These are phyloP conservation scores for Phytophthora citricola DNA, from an alignment of 352 stramenopile species.

Conservation along the genomic window DNA sequence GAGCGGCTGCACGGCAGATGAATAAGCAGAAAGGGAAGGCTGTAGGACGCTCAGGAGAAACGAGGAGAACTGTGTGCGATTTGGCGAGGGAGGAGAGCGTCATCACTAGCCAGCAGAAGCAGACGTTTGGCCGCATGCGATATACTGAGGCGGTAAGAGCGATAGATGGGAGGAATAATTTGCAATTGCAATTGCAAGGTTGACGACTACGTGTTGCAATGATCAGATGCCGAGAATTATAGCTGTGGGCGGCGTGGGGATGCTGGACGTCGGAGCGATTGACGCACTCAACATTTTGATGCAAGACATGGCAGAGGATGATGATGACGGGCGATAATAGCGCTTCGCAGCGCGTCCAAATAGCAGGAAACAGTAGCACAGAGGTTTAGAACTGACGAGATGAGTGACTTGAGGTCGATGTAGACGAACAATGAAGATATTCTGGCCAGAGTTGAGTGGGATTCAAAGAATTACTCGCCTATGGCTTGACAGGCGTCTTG, in stretches of 20 bases:
- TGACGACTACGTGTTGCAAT: slow-evolving; percentile 13
- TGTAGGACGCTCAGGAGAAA: slow-evolving; percentile 4
- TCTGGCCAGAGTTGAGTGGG: slow-evolving; percentile 21
- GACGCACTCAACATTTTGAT: slow-evolving; percentile 49
- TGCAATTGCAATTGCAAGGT: slow-evolving; percentile 3
- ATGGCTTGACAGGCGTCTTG: slow-evolving; percentile 47
- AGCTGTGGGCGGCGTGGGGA: slow-evolving; percentile 30
- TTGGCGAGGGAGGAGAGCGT: slow-evolving; percentile 51
- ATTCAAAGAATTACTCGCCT: slow-evolving; percentile 38
- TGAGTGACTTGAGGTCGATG: background rate
- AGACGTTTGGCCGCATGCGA: slow-evolving; percentile 53
- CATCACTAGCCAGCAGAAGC: slow-evolving; percentile 52
- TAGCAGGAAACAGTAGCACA: slow-evolving; percentile 26
- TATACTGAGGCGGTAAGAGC: slow-evolving; percentile 44
- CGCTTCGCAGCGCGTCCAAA: slow-evolving; percentile 38
- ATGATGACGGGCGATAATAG: slow-evolving; percentile 81
- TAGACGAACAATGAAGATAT: slow-evolving; percentile 3
- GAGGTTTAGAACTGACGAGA: background rate
- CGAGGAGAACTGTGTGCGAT: slow-evolving; percentile 26
- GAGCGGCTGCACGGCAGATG: slow-evolving; percentile 33
- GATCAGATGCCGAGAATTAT: slow-evolving; percentile 57
- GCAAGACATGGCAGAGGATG: slow-evolving; percentile 55
- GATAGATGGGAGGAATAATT: background rate
- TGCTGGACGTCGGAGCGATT: slow-evolving; percentile 50
- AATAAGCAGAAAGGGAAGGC: slow-evolving; percentile 16